phyloP scores from a whole-genome alignment of 2,329 filamentous ascomycete species.

The Neonectria ditissima region DNA sequence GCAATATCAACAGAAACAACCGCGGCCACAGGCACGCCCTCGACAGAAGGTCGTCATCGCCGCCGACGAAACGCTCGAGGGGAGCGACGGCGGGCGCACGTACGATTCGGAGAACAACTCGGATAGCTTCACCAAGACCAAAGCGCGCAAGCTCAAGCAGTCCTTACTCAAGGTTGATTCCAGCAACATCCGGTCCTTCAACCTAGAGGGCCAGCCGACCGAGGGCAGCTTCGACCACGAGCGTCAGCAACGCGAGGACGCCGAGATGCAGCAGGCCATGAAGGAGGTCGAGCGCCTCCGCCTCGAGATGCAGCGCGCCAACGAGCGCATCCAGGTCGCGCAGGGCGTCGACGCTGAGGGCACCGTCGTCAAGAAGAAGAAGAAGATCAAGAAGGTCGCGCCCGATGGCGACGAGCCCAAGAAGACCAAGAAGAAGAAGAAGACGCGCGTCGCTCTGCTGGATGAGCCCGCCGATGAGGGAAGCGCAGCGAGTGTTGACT shows the following conservation, averaged over 20 bases:
- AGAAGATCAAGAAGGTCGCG: conserved; percentile 61
- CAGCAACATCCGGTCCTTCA: conserved; percentile 80
- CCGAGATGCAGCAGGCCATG: conserved; percentile 89
- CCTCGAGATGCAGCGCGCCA: conserved; percentile 88
- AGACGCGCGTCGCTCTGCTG: conserved; percentile 26
- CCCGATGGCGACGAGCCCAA: conserved; percentile 36
- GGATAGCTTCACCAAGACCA: conserved; percentile 61
- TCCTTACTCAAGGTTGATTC: conserved; percentile 87
- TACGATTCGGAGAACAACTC: conserved; percentile 68
- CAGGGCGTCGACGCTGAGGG: conserved; percentile 76
- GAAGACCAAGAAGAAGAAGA: conserved; percentile 54
- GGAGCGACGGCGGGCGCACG: conserved; percentile 61
- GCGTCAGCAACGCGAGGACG: conserved; percentile 79
- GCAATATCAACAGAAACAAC: conserved; percentile 45
- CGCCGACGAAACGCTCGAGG: conserved; percentile 77
- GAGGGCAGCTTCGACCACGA: conserved; percentile 67
- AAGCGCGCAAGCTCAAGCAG: conserved; percentile 66
- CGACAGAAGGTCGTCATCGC: conserved; percentile 75
- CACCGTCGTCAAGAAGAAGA: conserved; percentile 74
- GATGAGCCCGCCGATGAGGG: conserved; percentile 36
- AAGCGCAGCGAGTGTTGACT: conserved; percentile 32
- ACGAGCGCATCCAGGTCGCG: conserved; percentile 78
- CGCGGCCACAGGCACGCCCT: conserved; percentile 55
- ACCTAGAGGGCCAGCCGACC: conserved; percentile 65
- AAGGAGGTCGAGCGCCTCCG: conserved; percentile 88